phyloP scores from a whole-genome alignment of 2,329 filamentous ascomycete species.

The Aspergillus fumigatiaffinis region DNA sequence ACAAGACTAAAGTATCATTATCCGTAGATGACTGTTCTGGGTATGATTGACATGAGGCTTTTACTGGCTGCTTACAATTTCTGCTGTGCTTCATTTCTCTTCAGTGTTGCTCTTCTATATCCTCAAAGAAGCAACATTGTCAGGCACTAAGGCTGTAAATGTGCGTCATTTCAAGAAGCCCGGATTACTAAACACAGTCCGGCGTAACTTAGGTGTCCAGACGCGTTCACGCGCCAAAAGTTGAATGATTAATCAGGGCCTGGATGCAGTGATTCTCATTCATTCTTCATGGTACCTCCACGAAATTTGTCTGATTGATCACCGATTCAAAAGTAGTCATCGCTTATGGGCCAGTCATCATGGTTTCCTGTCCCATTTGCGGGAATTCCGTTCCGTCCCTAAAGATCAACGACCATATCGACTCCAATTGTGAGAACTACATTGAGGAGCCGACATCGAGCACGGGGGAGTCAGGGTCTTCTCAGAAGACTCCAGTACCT shows the following conservation, averaged over 20 bases:
- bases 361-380: constrained; percentile 80
- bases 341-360: constrained; percentile 14
- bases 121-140: background rate
- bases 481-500: constrained; percentile 41
- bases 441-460: constrained; percentile 48
- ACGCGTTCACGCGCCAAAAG: background rate
- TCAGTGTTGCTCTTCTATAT: background rate
- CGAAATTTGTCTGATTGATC: background rate
- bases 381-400: constrained; percentile 49
- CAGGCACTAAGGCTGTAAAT: background rate
- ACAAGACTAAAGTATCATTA: background rate
- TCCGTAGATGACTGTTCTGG: background rate
- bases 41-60: background rate
- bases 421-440: constrained; percentile 71
- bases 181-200: background rate
- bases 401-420: constrained; percentile 86
- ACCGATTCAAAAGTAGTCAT: background rate
- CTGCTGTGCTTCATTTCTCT: background rate
- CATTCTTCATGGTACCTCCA: background rate
- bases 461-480: constrained; percentile 41
- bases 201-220: background rate
- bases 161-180: background rate
- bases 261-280: background rate
- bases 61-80: background rate
- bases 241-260: background rate